A percentile compares a stretch with the other conserved stretches of the same genome.
Conservation (phyloP, 345 rosid species). For the Gynandropsis gynandra region DNA sequence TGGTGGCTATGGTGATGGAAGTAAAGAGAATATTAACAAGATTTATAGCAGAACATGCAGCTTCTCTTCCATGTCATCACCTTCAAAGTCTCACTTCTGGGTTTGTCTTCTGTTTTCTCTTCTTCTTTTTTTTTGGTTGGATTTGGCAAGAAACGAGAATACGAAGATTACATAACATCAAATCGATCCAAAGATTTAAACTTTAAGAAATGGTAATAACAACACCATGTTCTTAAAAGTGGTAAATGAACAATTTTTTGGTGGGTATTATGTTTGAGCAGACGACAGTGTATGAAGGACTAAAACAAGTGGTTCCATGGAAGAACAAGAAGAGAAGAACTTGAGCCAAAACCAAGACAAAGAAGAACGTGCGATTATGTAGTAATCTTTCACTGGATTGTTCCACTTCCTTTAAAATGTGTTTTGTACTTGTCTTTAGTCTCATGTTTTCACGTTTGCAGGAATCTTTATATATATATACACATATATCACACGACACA, state of each 20-base stretch:
- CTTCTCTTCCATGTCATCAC: slow-evolving; percentile 24
- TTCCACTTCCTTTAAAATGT: slow-evolving; percentile 10
- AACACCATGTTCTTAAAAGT: too few species aligned
- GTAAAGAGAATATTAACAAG: slow-evolving; percentile 27
- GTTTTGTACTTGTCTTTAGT: slow-evolving; percentile 3
- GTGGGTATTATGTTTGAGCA: slow-evolving; percentile 28
- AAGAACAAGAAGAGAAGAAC: slow-evolving; percentile 35
- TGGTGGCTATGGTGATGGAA: slow-evolving; percentile 11
- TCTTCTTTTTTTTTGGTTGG: too few species aligned
- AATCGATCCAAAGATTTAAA: too few species aligned
- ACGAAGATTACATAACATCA: background rate
- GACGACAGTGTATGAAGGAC: slow-evolving; percentile 55
- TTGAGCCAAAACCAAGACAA: slow-evolving; percentile 13
- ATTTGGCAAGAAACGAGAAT: background rate
- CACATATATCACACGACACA: too few species aligned
- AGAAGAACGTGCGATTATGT: slow-evolving; percentile 8
- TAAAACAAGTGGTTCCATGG: slow-evolving; percentile 71
- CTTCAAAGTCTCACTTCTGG: slow-evolving; percentile 53
- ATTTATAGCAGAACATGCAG: slow-evolving; percentile 49
- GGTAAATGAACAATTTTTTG: background rate
- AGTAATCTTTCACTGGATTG: background rate
- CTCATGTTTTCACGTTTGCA: too few species aligned
- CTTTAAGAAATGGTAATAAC: too few species aligned
- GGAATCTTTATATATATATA: too few species aligned
- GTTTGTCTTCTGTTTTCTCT: slow-evolving; percentile 31